Base-by-base conservation (phyloP, 2,329 filamentous ascomycete genomes). In the Ilyonectria destructans region DNA sequence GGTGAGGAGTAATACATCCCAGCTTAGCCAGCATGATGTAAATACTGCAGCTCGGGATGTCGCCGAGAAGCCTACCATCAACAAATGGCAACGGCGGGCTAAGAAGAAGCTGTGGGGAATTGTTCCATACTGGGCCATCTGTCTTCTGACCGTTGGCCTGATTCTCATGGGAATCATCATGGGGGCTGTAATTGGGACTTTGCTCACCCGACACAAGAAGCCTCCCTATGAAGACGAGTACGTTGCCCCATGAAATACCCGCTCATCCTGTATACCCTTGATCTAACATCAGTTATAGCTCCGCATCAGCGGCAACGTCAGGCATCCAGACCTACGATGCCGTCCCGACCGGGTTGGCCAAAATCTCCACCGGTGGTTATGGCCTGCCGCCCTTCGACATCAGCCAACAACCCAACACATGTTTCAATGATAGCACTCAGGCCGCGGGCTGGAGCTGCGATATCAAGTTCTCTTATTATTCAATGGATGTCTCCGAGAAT, bases 401-500 rank as follows among this genome's bases (percentile, higher is more conserved):
- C 3, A 85, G 83, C 61, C 82, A 84, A 61, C 81, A 82, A 2
- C 86, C 88, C 17, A 85, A 83, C 46, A 83, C 84, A 0, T 93
- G 91, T 76, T 84, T 93, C 67, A 83, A 84, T 35, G 84, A 91
- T 63, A 82, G 85, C 1, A 83, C 78, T 1, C 86, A 90, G 72
- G 81, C 83, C n/a, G 78, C 84, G 57, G 87, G 90, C 1, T 93
- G 91, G 91, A 88, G 84, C 66, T 93, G 91, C 76, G 83, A 87
- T 13, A 82, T 92, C 33, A 80, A 83, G 1, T 82, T 83, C 52
- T 80, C 80, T 6, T 80, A 83, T 51, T 85, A 86, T 58, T 78
- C 81, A 1, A 78, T 89, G 79, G 78, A 80, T 1, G 78, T 90
- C 19, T 70, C 67, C 21, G 74, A 64, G 29, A 69, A 79, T 4